Base-by-base conservation (phyloP, 108 stramenopile genomes). In the Discostella pseudostelligera region DNA sequence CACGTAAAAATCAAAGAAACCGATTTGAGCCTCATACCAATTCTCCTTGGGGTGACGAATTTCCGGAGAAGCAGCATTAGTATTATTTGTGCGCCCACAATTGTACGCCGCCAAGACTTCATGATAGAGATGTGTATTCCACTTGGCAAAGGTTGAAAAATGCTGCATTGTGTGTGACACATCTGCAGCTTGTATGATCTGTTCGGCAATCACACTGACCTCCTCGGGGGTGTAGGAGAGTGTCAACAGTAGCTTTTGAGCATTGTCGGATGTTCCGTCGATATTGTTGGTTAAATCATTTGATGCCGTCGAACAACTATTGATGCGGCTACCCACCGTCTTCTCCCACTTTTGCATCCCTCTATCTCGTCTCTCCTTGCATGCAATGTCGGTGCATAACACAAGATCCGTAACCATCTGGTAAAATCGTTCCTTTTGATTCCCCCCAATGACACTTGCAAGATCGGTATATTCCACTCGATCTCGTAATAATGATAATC, bases 151-250 rank as follows among this genome's bases (percentile, higher is more conserved):
- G 21, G 78, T 82, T 13, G 69, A 53, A 78, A 78, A 84, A 62
- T 84, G 78, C 57, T 84, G 81, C 81, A 84, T 84, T 4, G 81
- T 80, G 40, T 84, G 84, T 10, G 81, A 68, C 17, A 84, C 77
- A 73, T 84, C 84, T 4, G 84, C 75, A 35, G 81, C 84, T 61
- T 79, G 76, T 39, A 84, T 81, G 24, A 84, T 68, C 40, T 84
- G 79, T 56, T 82, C 81, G 55, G 55, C 25, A 39, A 56, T 56
- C 19, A 26, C 59, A 42, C 25, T 29, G 26, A 21, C 42, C 11
- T 20, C 45, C 16, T 60, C 59, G 32, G 42, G 40, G 24, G 32
- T 60, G 16, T 22, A 58, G 32, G 32, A 32, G 3, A 32, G 32
- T 32, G 32, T 5, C 32, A 32, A 32, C 32, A n/a, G n/a, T n/a